A percentile compares a stretch with the other conserved stretches of the same genome.
Evolutionary conservation across 2,329 filamentous ascomycete genomes (phyloP).

Genomic region (Colletotrichum tabaci): DNA sequence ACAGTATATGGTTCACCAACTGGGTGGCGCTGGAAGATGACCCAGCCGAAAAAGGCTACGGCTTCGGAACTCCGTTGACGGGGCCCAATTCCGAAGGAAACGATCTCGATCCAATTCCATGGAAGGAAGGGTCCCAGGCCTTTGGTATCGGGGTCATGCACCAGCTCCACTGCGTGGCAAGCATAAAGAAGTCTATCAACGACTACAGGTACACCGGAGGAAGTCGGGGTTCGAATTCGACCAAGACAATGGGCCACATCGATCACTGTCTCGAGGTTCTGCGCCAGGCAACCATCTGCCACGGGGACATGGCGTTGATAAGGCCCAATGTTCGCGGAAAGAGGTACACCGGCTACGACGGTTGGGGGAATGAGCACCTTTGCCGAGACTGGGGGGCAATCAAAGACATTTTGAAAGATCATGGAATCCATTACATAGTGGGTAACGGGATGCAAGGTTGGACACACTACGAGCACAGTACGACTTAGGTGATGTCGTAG

Average conservation of each 20-base stretch:
- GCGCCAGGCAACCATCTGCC: slow-evolving; percentile 10
- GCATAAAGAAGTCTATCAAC: slow-evolving; percentile 10
- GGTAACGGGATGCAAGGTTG: background rate
- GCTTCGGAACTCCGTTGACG: slow-evolving; percentile 2
- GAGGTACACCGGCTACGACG: background rate
- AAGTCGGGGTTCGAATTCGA: background rate
- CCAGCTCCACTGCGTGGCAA: slow-evolving; percentile 9
- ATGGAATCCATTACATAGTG: background rate
- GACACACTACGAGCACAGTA: background rate
- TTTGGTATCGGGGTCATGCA: slow-evolving; percentile 3
- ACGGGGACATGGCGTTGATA: background rate
- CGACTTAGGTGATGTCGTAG: background rate
- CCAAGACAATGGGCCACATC: background rate
- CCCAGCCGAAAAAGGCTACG: background rate
- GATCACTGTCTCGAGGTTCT: slow-evolving; percentile 4
- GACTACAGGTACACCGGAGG: slow-evolving; percentile 9
- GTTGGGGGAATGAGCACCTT: slow-evolving; percentile 5
- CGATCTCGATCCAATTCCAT: background rate
- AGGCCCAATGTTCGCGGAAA: background rate
- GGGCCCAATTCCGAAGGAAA: background rate
- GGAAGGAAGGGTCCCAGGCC: slow-evolving; percentile 2
- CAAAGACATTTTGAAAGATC: background rate
- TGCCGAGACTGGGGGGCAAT: slow-evolving; percentile 5
- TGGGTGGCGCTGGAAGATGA: slow-evolving; percentile 11
- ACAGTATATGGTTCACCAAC: slow-evolving; percentile 10